phyloP scores from a whole-genome alignment of 192 early-diverging fungal genomes.

The Paraglomus occultum region DNA sequence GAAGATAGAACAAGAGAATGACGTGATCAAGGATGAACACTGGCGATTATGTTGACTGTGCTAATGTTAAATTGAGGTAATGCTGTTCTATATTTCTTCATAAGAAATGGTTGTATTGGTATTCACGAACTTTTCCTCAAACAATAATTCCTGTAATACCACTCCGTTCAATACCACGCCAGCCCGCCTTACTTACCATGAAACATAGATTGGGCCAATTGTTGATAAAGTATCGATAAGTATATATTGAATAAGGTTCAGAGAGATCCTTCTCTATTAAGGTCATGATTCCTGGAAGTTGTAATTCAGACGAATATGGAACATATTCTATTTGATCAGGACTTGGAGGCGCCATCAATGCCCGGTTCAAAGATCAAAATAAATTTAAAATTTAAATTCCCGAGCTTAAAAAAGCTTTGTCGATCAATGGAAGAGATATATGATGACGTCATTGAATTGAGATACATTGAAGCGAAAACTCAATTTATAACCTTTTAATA shows the following conservation, averaged over 20 bases:
- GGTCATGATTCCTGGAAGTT: slow-evolving; percentile 71
- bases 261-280: slow-evolving; percentile 94
- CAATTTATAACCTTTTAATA: no score
- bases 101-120: background rate
- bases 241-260: slow-evolving; percentile 96
- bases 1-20: background rate
- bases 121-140: background rate
- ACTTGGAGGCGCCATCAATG: background rate
- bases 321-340: slow-evolving; percentile 45
- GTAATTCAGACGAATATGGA: slow-evolving; percentile 69
- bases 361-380: background rate
- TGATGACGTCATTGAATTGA: no score
- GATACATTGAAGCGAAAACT: no score
- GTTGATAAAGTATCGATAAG: slow-evolving; percentile 94
- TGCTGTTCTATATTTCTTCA: background rate
- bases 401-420: no score
- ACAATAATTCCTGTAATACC: no score
- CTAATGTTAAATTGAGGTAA: background rate
- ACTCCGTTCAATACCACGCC: no score
- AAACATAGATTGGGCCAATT: slow-evolving; percentile 90
- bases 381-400: no score
- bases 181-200: slow-evolving; percentile 49
- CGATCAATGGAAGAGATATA: no score
- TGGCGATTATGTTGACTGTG: background rate
- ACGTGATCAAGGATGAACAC: background rate